Evolutionary conservation across 2,329 filamentous ascomycete species (phyloP).

Genomic region (Niveomyces coronatus): DNA sequence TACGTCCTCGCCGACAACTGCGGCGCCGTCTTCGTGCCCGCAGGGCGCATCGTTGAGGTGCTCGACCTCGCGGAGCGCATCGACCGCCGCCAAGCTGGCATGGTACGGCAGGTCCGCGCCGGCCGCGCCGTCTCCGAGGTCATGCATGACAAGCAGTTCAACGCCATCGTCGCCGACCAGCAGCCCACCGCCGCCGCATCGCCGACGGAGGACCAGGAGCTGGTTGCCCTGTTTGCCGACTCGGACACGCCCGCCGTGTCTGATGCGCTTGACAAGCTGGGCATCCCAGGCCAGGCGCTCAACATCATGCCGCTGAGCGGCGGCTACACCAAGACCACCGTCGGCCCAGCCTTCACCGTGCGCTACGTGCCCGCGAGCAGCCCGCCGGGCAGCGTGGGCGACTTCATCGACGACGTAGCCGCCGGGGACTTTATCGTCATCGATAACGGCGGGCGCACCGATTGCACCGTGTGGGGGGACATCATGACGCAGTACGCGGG

Average conservation of each 20-base stretch:
- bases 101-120: constrained; percentile 9
- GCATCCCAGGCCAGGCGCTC: constrained; percentile 12
- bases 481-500: constrained; percentile 26
- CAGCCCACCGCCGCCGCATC: neutral
- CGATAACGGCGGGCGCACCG: constrained; percentile 22
- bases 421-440: constrained; percentile 22
- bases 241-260: constrained; percentile 12
- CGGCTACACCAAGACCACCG: constrained; percentile 19
- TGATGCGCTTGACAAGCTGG: constrained; percentile 13
- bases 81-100: constrained; percentile 7
- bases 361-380: constrained; percentile 18
- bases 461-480: constrained; percentile 26
- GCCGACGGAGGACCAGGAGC: constrained; percentile 7
- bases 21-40: constrained; percentile 12
- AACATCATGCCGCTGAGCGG: constrained; percentile 14
- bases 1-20: constrained; percentile 14
- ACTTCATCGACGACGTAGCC: constrained; percentile 23
- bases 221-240: constrained; percentile 11
- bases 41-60: constrained; percentile 9
- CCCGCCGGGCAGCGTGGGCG: constrained; percentile 17
- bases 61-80: constrained; percentile 11
- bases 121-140: neutral
- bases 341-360: constrained; percentile 23
- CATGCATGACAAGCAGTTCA: constrained; percentile 9
- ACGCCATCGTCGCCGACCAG: neutral